A percentile compares a stretch with the other conserved stretches of the same genome.
phyloP scores from a whole-genome alignment of 2,329 filamentous ascomycete genomes.

The Xylaria sp. region DNA sequence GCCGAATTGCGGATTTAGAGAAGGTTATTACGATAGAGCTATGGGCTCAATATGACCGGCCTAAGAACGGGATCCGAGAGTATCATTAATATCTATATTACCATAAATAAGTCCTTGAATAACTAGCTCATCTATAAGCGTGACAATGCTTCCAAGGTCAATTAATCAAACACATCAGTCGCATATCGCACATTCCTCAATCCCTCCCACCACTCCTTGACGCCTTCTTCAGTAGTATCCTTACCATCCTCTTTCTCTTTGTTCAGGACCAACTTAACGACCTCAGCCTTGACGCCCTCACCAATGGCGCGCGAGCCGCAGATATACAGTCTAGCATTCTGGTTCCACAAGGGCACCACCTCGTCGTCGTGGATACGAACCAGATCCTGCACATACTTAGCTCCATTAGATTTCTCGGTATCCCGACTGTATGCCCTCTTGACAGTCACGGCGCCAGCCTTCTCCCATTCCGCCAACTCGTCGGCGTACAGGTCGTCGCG shows the following conservation, averaged over 20 bases:
- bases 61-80: neutral
- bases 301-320: constrained; percentile 69
- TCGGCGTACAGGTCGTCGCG: constrained; percentile 69
- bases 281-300: constrained; percentile 57
- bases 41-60: too few species aligned
- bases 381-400: constrained; percentile 59
- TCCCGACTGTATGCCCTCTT: constrained; percentile 67
- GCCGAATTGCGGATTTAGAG: too few species aligned
- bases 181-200: constrained; percentile 66
- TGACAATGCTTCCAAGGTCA: too few species aligned
- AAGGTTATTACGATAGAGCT: too few species aligned
- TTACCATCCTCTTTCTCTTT: constrained; percentile 45
- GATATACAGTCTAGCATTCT: constrained; percentile 67
- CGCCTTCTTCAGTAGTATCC: constrained; percentile 52
- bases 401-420: constrained; percentile 58
- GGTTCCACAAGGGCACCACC: constrained; percentile 53
- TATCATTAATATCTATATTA: neutral
- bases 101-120: too few species aligned
- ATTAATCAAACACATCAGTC: constrained; percentile 64
- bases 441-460: constrained; percentile 68
- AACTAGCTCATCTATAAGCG: too few species aligned
- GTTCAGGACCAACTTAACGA: constrained; percentile 50
- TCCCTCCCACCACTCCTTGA: constrained; percentile 60
- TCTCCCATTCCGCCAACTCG: constrained; percentile 68
- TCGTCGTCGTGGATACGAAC: constrained; percentile 52